Conservation (phyloP, 2,329 filamentous ascomycete species). For the Phyllosticta capitalensis region DNA sequence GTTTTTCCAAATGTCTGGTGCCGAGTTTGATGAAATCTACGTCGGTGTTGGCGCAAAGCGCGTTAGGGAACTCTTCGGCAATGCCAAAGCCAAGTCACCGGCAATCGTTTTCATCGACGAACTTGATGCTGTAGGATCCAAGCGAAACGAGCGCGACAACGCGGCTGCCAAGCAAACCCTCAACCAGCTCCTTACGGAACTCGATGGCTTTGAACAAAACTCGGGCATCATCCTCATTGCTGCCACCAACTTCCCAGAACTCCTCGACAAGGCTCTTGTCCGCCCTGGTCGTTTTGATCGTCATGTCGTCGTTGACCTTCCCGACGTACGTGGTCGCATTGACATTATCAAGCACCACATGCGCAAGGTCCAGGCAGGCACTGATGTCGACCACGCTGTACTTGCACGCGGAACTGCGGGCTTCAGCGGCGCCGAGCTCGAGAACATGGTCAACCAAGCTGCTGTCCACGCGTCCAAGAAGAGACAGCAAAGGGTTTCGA, state of each 20-base stretch:
- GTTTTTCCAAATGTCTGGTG: constrained; percentile 99
- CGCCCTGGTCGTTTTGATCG: constrained; percentile 93
- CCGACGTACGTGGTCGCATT: constrained; percentile 86
- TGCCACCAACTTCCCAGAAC: constrained; percentile 90
- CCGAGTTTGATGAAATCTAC: constrained; percentile 97
- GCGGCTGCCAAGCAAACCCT: constrained; percentile 95
- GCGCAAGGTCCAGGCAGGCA: constrained; percentile 73
- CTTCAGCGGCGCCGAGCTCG: constrained; percentile 88
- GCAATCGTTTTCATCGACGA: constrained; percentile 95
- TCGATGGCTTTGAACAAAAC: constrained; percentile 93
- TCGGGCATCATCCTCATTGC: constrained; percentile 92
- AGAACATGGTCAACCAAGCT: constrained; percentile 94
- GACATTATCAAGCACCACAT: constrained; percentile 91
- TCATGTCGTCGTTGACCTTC: constrained; percentile 77
- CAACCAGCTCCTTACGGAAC: constrained; percentile 91
- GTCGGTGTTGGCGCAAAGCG: constrained; percentile 95
- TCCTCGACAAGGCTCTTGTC: constrained; percentile 88
- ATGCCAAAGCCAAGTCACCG: constrained; percentile 76
- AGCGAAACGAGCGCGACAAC: constrained; percentile 84
- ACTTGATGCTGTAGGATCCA: constrained; percentile 86
- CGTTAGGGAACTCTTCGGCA: constrained; percentile 82
- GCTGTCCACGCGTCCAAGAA: constrained; percentile 88
- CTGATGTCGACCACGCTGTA: constrained; percentile 72
- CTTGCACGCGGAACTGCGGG: constrained; percentile 83
- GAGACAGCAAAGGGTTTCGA: constrained; percentile 64